These are phyloP conservation scores for Simplicillium sp. DNA, from an alignment of 2,329 filamentous ascomycete species.

Conservation along the genomic window DNA sequence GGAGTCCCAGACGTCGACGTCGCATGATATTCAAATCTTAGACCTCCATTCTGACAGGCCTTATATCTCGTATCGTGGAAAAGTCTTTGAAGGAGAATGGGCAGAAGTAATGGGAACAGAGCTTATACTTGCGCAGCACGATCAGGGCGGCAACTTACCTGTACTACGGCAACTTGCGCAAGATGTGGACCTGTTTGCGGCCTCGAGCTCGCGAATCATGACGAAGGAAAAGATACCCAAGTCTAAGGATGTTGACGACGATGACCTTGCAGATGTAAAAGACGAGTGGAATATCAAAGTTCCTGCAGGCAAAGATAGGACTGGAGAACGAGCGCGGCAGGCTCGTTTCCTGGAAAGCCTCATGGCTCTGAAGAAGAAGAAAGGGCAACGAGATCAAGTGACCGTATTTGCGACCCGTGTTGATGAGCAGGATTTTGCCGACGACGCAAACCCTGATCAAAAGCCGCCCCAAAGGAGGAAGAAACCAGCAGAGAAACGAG, in stretches of 20 bases:
- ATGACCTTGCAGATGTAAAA: conserved; percentile 27
- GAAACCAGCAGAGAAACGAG: background rate
- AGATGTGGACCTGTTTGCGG: conserved; percentile 62
- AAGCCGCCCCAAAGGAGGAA: conserved; percentile 9
- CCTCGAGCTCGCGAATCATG: conserved; percentile 59
- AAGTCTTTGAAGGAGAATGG: conserved; percentile 75
- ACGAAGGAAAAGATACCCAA: conserved; percentile 55
- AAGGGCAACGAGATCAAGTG: conserved; percentile 56
- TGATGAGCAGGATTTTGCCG: conserved; percentile 28
- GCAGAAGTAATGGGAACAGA: conserved; percentile 76
- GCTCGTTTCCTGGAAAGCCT: conserved; percentile 56
- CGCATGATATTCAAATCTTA: conserved; percentile 62
- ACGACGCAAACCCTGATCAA: conserved; percentile 30
- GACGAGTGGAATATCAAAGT: conserved; percentile 34
- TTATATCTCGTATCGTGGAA: conserved; percentile 68
- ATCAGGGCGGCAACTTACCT: conserved; percentile 35
- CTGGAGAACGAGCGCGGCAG: conserved; percentile 36
- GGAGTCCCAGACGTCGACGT: background rate
- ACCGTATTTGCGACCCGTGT: conserved; percentile 46
- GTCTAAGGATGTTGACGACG: conserved; percentile 27
- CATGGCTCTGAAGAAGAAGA: conserved; percentile 53
- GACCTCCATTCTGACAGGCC: conserved; percentile 71
- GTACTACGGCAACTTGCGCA: conserved; percentile 40
- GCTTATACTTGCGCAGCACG: conserved; percentile 60
- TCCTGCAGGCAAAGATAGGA: conserved; percentile 33